Conservation (phyloP, 1,139 yeast genomes). For the Candida dubliniensis region DNA sequence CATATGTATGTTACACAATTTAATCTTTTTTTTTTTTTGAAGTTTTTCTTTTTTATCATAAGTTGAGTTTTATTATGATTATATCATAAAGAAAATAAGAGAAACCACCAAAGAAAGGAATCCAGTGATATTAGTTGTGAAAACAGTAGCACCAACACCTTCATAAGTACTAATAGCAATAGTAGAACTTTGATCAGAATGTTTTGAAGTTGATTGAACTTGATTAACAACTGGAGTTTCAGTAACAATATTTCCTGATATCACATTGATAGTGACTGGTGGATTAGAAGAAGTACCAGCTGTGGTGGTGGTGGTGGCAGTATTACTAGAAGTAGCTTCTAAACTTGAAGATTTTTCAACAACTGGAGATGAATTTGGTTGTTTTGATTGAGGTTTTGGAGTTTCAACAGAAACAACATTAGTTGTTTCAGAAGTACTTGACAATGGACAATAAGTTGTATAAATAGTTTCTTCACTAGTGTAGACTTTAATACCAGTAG, state of each 20-base stretch:
- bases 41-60: neutral
- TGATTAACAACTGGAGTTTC: slow-evolving; percentile 21
- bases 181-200: neutral
- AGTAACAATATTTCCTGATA: slow-evolving; percentile 31
- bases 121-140: slow-evolving; percentile 18
- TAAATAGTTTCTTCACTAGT: slow-evolving; percentile 24
- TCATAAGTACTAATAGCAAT: slow-evolving; percentile 18
- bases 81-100: slow-evolving; percentile 15
- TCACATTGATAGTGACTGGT: slow-evolving; percentile 28
- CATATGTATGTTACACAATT: neutral
- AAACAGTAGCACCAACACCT: slow-evolving; percentile 21
- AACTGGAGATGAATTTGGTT: slow-evolving; percentile 10
- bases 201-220: slow-evolving; percentile 2
- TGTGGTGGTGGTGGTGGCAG: slow-evolving; percentile 2
- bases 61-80: neutral
- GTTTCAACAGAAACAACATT: neutral
- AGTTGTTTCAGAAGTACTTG: slow-evolving; percentile 4
- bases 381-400: slow-evolving; percentile 16
- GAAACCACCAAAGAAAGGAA: slow-evolving; percentile 19
- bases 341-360: neutral
- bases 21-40: neutral
- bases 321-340: neutral
- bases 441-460: slow-evolving; percentile 23
- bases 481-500: slow-evolving; percentile 40
- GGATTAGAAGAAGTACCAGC: slow-evolving; percentile 3